A percentile compares a stretch with the other conserved stretches of the same genome.
phyloP scores from a whole-genome alignment of 495 filamentous ascomycete species.

The Penicillium samsonianum region DNA sequence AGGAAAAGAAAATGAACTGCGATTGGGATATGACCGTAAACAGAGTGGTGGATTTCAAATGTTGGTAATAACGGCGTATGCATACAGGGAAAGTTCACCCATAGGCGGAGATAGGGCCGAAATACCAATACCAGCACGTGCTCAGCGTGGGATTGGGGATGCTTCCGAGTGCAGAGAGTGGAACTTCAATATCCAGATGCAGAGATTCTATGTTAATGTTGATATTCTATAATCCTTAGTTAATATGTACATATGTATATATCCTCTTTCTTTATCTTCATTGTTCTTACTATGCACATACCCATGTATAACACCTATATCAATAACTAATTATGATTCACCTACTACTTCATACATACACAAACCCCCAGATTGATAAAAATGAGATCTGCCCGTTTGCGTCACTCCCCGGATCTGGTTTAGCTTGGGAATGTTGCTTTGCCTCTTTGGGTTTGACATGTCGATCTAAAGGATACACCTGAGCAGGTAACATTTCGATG shows the following conservation, averaged over 20 bases:
- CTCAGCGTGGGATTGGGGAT: conserved; percentile 31
- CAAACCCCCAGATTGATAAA: conserved; percentile 1
- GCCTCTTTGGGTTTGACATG: conserved; percentile 31
- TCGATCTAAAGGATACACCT: conserved; percentile 22
- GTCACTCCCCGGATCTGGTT: conserved; percentile 39
- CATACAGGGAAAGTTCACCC: conserved; percentile 9
- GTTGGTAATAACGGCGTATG: conserved; percentile 23
- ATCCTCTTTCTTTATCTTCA: neutral
- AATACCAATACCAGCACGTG: conserved; percentile 29
- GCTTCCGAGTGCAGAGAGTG: conserved; percentile 32
- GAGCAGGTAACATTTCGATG: too few relatives aligned
- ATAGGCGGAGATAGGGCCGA: conserved; percentile 5
- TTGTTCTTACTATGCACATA: neutral
- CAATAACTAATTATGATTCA: neutral
- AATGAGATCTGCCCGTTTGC: conserved; percentile 28
- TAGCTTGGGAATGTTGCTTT: conserved; percentile 37
- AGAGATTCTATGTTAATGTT: neutral
- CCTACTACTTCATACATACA: neutral
- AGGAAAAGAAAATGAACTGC: conserved; percentile 14
- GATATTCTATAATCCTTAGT: neutral
- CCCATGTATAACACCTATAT: neutral
- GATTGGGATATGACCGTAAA: conserved; percentile 29
- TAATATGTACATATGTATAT: neutral
- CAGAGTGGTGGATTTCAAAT: conserved; percentile 16
- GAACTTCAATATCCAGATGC: conserved; percentile 5